Percentiles rank a stretch among this genome's conserved stretches.
These are phyloP conservation scores for Quercus suber DNA, from an alignment of 306 rosid genomes.

Conservation along the genomic window DNA sequence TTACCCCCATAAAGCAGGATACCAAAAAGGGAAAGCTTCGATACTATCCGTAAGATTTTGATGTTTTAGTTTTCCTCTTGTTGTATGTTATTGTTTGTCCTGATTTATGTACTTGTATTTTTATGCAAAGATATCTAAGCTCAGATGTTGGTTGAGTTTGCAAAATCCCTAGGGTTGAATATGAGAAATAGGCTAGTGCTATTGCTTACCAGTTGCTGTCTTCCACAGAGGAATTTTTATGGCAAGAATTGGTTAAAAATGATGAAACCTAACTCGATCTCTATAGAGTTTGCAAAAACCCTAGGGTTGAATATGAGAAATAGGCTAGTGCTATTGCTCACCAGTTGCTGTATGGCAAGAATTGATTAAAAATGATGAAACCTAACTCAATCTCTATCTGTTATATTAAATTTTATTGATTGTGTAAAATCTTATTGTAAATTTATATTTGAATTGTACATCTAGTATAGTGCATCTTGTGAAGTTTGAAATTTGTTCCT, in stretches of 20 bases:
- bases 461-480: neutral
- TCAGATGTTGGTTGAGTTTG: neutral
- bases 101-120: neutral
- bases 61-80: slow-evolving; percentile 14
- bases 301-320: neutral
- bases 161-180: neutral
- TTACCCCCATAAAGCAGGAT: slow-evolving; percentile 96
- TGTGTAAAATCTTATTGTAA: neutral
- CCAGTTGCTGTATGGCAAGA: neutral
- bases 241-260: neutral
- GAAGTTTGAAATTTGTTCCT: neutral
- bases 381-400: neutral
- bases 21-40: slow-evolving; percentile 91
- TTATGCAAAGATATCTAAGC: neutral
- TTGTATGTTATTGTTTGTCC: slow-evolving; percentile 14
- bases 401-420: neutral
- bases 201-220: neutral
- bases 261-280: neutral
- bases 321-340: neutral
- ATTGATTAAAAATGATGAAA: neutral
- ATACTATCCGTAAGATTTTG: slow-evolving; percentile 82
- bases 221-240: neutral
- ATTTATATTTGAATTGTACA: neutral
- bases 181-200: neutral
- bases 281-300: too few species aligned